These are phyloP conservation scores for Diaporthe vexans DNA, from an alignment of 2,329 filamentous ascomycete genomes.

Conservation along the genomic window DNA sequence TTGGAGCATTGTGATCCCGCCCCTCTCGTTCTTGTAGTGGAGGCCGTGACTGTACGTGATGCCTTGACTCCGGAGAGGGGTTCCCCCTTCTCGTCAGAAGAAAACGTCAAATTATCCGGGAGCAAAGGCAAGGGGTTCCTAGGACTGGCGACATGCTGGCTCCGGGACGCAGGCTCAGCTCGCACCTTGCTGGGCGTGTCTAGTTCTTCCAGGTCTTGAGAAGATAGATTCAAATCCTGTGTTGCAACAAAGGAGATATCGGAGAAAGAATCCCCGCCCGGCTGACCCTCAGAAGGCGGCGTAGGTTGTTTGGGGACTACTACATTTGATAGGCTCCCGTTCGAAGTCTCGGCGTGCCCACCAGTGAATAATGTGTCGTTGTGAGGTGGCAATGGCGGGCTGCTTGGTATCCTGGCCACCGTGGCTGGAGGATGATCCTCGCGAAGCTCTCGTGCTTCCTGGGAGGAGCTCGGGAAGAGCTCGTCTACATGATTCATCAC, in stretches of 20 bases:
- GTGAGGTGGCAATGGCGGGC: not conserved
- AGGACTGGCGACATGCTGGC: not conserved
- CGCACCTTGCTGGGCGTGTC: conserved; percentile 46
- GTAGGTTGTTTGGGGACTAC: conserved; percentile 30
- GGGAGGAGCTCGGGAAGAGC: conserved; percentile 69
- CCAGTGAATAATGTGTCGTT: not conserved
- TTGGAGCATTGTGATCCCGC: not conserved
- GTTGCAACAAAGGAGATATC: conserved; percentile 57
- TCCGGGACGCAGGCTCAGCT: not conserved
- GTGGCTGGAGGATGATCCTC: conserved; percentile 50
- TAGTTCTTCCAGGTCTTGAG: conserved; percentile 62
- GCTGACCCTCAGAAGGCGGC: not conserved
- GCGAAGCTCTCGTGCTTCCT: conserved; percentile 66
- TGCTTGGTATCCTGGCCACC: not conserved
- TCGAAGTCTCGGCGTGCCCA: not conserved
- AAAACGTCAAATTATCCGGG: not conserved
- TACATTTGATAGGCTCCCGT: conserved; percentile 8
- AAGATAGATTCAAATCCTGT: conserved; percentile 61
- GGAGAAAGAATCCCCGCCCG: not conserved
- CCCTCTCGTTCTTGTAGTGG: not conserved
- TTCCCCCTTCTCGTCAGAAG: not conserved
- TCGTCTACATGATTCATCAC: conserved; percentile 64
- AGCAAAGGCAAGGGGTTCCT: too few relatives aligned
- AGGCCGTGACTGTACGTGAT: not conserved
- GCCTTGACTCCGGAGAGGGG: not conserved